Evolutionary conservation across 495 filamentous ascomycete genomes (phyloP).

Genomic region (Amorphotheca resinae): DNA sequence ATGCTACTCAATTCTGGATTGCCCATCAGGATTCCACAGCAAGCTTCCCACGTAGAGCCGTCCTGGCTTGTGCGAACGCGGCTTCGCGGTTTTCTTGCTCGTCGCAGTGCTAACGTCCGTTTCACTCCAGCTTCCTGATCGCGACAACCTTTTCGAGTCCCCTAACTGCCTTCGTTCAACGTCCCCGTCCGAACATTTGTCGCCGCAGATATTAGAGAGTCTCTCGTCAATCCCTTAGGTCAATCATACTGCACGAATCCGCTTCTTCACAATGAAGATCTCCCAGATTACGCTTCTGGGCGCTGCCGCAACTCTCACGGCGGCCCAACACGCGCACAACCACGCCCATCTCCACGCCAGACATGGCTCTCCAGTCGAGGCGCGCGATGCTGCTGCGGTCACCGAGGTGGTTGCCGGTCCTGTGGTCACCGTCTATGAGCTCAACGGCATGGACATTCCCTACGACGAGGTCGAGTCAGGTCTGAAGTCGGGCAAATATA

Average conservation of each 20-base stretch:
- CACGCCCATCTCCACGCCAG: conserved; percentile 31
- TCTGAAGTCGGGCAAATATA: conserved; percentile 41
- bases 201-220: conserved; percentile 14
- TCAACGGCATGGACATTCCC: conserved; percentile 42
- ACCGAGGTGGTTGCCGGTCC: conserved; percentile 30
- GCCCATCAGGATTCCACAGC: too few species aligned
- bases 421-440: conserved; percentile 45
- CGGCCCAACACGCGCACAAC: conserved; percentile 30
- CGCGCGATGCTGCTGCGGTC: conserved; percentile 29
- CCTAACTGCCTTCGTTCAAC: conserved; percentile 2
- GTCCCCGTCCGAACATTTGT: not conserved
- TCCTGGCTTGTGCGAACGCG: not conserved
- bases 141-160: not conserved
- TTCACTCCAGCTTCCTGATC: not conserved
- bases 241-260: conserved; percentile 17
- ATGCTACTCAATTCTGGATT: conserved; percentile 2
- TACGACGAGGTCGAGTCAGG: conserved; percentile 47
- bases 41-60: too few species aligned
- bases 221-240: conserved; percentile 11
- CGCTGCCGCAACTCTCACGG: conserved; percentile 34
- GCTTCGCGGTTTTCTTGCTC: not conserved
- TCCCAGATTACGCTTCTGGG: conserved; percentile 28
- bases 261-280: conserved; percentile 35
- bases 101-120: conserved; percentile 1
- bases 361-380: conserved; percentile 27